Conservation (phyloP, 1,139 yeast species). For the Debaryomycetaceae sp. region DNA sequence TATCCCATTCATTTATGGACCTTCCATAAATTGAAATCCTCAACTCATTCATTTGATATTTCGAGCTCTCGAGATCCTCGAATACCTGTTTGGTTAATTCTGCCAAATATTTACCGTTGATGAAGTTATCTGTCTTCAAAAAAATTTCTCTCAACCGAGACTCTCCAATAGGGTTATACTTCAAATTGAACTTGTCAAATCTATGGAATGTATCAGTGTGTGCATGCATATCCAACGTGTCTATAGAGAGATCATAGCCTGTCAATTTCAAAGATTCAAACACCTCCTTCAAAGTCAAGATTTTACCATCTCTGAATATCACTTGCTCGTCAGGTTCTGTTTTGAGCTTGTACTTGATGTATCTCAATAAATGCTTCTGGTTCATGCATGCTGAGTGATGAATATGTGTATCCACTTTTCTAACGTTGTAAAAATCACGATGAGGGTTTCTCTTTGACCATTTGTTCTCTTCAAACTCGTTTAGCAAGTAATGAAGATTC, state of each 20-base stretch:
- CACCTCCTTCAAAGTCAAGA: conserved; percentile 82
- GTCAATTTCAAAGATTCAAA: conserved; percentile 86
- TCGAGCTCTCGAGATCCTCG: conserved; percentile 88
- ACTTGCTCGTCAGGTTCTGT: conserved; percentile 78
- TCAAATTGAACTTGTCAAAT: conserved; percentile 94
- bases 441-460: conserved; percentile 80
- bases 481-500: conserved; percentile 82
- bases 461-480: conserved; percentile 89
- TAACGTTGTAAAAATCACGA: conserved; percentile 94
- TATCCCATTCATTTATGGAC: conserved; percentile 89
- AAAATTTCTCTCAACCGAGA: conserved; percentile 94
- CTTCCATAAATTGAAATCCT: conserved; percentile 94
- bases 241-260: conserved; percentile 93
- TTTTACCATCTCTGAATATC: conserved; percentile 87
- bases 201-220: conserved; percentile 97
- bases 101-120: conserved; percentile 84
- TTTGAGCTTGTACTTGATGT: conserved; percentile 79
- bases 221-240: conserved; percentile 98
- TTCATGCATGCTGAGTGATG: conserved; percentile 99
- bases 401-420: conserved; percentile 98
- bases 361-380: conserved; percentile 91
- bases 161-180: conserved; percentile 97
- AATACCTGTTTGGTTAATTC: conserved; percentile 92
- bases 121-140: conserved; percentile 90
- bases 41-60: conserved; percentile 96